phyloP scores from a whole-genome alignment of 2,329 filamentous ascomycete genomes.

The Botrytis cinerea region DNA sequence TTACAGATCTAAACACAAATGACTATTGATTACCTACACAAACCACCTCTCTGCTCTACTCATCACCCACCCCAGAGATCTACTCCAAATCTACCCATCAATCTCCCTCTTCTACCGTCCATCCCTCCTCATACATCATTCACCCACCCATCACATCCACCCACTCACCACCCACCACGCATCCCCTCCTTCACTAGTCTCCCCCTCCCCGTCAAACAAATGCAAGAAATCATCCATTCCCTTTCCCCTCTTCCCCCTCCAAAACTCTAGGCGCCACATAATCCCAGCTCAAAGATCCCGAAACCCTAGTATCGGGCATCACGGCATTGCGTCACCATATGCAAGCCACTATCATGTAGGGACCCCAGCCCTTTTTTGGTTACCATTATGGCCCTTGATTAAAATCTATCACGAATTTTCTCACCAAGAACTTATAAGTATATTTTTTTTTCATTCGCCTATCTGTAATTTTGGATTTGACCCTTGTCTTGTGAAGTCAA shows the following conservation, averaged over 20 bases:
- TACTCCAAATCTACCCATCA: background rate
- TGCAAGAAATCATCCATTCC: background rate
- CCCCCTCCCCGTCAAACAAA: background rate
- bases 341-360: conserved; percentile 2
- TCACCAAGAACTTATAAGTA: background rate
- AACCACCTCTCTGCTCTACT: background rate
- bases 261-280: background rate
- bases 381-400: background rate
- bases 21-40: no score
- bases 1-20: no score
- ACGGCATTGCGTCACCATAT: conserved; percentile 1
- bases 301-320: background rate
- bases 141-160: no score
- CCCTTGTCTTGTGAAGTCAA: background rate
- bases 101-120: background rate
- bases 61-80: no score
- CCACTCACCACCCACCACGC: background rate
- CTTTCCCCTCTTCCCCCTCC: background rate
- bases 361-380: background rate
- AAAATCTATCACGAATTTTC: background rate
- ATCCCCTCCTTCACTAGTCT: background rate
- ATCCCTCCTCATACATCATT: background rate
- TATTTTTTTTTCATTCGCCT: background rate
- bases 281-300: background rate
- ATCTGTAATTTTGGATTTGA: background rate